Evolutionary conservation across 2,329 filamentous ascomycete genomes (phyloP).

Genomic region (Aureobasidium sp.): DNA sequence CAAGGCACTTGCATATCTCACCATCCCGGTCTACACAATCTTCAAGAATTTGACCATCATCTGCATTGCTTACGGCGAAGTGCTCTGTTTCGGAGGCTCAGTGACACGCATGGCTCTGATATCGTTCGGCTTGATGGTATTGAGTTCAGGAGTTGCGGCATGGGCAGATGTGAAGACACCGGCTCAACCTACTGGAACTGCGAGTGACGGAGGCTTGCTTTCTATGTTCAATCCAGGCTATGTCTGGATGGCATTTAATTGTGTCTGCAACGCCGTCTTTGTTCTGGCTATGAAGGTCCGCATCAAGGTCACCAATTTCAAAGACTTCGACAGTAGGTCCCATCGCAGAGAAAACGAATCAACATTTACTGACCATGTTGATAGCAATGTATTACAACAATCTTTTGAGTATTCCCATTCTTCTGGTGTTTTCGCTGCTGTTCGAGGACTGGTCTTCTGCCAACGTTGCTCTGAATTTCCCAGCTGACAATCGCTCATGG

Average conservation of each 20-base stretch:
- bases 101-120: conserved; percentile 82
- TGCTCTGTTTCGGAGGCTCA: conserved; percentile 93
- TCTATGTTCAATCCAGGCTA: conserved; percentile 82
- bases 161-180: conserved; percentile 95
- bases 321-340: conserved; percentile 91
- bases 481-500: conserved; percentile 64
- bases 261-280: conserved; percentile 86
- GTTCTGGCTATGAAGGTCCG: conserved; percentile 92
- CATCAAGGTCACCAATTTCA: conserved; percentile 99
- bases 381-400: conserved; percentile 68
- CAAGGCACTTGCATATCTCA: conserved; percentile 92
- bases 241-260: conserved; percentile 96
- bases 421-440: conserved; percentile 70
- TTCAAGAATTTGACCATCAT: conserved; percentile 99
- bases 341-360: not conserved
- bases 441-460: conserved; percentile 84
- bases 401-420: conserved; percentile 86
- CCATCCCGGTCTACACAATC: conserved; percentile 97
- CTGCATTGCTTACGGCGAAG: conserved; percentile 95
- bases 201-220: conserved; percentile 50
- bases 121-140: conserved; percentile 92
- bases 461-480: conserved; percentile 85
- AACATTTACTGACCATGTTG: not conserved
- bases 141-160: conserved; percentile 87
- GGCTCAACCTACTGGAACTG: conserved; percentile 31